A percentile compares a stretch with the other conserved stretches of the same genome.
Conservation (phyloP, 2,329 filamentous ascomycete genomes). For the Boeremia lycopersici region DNA sequence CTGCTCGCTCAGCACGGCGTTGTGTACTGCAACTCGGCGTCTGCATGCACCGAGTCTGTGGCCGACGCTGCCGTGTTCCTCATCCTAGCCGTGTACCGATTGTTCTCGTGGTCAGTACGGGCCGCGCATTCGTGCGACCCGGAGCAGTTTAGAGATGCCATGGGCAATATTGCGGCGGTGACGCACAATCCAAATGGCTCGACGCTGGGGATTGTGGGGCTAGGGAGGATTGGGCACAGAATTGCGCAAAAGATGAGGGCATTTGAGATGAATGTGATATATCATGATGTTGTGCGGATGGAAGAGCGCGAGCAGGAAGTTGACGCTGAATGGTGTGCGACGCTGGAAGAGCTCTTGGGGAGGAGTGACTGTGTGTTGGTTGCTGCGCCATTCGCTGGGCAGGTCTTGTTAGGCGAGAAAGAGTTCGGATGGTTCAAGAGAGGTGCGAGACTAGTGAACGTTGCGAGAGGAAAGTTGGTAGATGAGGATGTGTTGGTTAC, state of each 20-base stretch:
- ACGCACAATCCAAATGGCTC: constrained; percentile 69
- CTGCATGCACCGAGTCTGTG: constrained; percentile 73
- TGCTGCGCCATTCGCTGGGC: constrained; percentile 62
- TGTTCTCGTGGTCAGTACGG: constrained; percentile 67
- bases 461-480: constrained; percentile 68
- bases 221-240: constrained; percentile 62
- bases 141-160: constrained; percentile 62
- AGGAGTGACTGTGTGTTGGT: constrained; percentile 66
- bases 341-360: constrained; percentile 59
- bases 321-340: constrained; percentile 60
- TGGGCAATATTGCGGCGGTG: constrained; percentile 62
- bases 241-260: constrained; percentile 65
- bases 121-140: constrained; percentile 58
- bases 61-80: constrained; percentile 73
- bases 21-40: constrained; percentile 74
- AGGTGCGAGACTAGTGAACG: constrained; percentile 67
- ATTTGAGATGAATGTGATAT: constrained; percentile 71
- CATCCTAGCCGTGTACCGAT: constrained; percentile 72
- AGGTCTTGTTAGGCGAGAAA: constrained; percentile 56
- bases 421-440: constrained; percentile 59
- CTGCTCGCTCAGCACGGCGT: constrained; percentile 67
- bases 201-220: constrained; percentile 69
- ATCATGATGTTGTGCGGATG: constrained; percentile 64
- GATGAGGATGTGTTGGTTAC: constrained; percentile 68
- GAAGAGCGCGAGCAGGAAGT: constrained; percentile 53